These are phyloP conservation scores for Xylariaceae sp. DNA, from an alignment of 2,329 filamentous ascomycete genomes.

Conservation along the genomic window DNA sequence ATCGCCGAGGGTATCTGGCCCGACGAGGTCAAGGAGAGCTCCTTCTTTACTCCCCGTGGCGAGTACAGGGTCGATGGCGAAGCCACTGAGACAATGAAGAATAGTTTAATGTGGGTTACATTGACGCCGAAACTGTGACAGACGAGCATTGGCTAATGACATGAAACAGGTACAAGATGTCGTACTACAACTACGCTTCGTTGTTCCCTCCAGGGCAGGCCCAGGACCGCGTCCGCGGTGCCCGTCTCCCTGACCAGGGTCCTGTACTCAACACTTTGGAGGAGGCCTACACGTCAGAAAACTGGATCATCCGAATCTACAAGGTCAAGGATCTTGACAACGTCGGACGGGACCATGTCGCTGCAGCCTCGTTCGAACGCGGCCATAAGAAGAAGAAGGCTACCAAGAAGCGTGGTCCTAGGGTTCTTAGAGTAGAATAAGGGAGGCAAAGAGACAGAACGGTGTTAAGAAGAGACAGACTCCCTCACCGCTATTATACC, in stretches of 20 bases:
- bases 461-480: too few relatives aligned
- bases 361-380: constrained; percentile 64
- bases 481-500: too few relatives aligned
- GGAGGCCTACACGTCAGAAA: constrained; percentile 97
- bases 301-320: constrained; percentile 99
- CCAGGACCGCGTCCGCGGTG: constrained; percentile 79
- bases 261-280: constrained; percentile 85
- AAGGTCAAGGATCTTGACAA: constrained; percentile 99
- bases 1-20: constrained; percentile 99
- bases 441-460: too few relatives aligned
- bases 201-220: constrained; percentile 92
- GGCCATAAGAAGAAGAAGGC: constrained; percentile 81
- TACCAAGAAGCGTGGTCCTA: constrained; percentile 65
- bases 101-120: constrained; percentile 86
- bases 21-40: constrained; percentile 95
- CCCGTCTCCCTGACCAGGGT: constrained; percentile 73
- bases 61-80: constrained; percentile 94
- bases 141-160: constrained; percentile 18
- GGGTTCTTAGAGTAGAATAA: constrained; percentile 69
- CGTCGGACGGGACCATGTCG: constrained; percentile 78
- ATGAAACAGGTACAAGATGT: constrained; percentile 92
- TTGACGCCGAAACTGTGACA: not conserved
- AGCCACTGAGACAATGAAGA: constrained; percentile 95
- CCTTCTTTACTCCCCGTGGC: constrained; percentile 89
- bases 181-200: constrained; percentile 93